Evolutionary conservation across 2,329 filamentous ascomycete species (phyloP).

Genomic region (Diaporthe vexans): DNA sequence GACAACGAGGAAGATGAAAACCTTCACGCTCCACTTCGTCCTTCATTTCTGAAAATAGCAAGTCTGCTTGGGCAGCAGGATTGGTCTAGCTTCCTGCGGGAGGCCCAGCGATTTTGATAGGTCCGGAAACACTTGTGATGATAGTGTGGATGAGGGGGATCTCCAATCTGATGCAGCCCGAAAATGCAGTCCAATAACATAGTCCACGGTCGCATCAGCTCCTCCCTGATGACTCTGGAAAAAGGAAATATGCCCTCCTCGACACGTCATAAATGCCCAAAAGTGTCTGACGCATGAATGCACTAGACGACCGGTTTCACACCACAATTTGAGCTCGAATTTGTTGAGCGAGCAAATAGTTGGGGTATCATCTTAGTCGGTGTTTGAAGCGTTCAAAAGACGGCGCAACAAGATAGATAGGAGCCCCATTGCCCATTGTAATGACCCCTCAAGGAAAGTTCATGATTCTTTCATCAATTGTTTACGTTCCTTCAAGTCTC

Average conservation of each 20-base stretch:
- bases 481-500: too few species aligned
- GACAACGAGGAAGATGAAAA: too few species aligned
- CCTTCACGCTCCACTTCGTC: too few species aligned
- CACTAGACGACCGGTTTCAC: not conserved
- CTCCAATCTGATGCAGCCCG: not conserved
- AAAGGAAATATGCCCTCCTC: not conserved
- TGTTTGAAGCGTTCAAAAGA: too few species aligned
- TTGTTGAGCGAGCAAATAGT: too few species aligned
- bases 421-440: too few species aligned
- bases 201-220: not conserved
- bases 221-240: too few species aligned
- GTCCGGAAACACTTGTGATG: not conserved
- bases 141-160: not conserved
- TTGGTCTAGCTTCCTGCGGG: not conserved
- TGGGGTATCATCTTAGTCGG: too few species aligned
- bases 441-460: too few species aligned
- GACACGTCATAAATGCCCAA: not conserved
- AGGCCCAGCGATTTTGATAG: not conserved
- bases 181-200: not conserved
- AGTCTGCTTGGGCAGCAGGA: not conserved
- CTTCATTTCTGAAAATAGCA: not conserved
- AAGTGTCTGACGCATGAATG: not conserved
- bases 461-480: too few species aligned
- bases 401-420: too few species aligned
- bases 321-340: not conserved